Conservation (phyloP, 306 rosid species). For the Cajanus cajan region DNA sequence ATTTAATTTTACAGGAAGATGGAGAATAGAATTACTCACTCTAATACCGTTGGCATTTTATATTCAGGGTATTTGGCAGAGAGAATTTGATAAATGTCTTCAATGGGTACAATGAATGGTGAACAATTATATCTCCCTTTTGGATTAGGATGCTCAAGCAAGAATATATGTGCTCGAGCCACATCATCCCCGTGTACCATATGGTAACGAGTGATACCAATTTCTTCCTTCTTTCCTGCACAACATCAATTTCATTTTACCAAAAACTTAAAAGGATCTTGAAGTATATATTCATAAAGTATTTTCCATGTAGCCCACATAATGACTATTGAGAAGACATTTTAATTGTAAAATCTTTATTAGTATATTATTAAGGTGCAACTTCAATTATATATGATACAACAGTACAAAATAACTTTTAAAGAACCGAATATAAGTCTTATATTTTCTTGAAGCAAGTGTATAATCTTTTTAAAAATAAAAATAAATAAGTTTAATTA, state of each 20-base stretch:
- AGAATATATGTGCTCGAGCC: conserved; percentile 56
- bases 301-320: too few species aligned
- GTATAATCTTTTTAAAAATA: too few species aligned
- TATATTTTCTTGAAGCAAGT: too few species aligned
- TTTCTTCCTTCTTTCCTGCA: conserved; percentile 41
- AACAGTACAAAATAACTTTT: too few species aligned
- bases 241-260: not conserved
- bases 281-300: not conserved
- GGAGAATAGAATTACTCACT: conserved; percentile 56
- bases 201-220: conserved; percentile 27
- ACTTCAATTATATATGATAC: too few species aligned
- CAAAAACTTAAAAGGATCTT: not conserved
- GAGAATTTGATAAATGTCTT: conserved; percentile 35
- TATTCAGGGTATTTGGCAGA: conserved; percentile 47
- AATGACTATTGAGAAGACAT: too few species aligned
- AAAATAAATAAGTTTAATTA: too few species aligned
- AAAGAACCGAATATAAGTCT: too few species aligned
- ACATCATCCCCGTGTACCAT: conserved; percentile 68
- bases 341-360: too few species aligned
- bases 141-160: conserved; percentile 52
- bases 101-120: conserved; percentile 30
- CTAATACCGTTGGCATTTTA: conserved; percentile 46
- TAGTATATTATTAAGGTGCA: not conserved
- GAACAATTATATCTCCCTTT: conserved; percentile 68
- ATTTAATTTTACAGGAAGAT: not conserved